Conservation (phyloP, 345 rosid species). For the Pistacia integerrima region DNA sequence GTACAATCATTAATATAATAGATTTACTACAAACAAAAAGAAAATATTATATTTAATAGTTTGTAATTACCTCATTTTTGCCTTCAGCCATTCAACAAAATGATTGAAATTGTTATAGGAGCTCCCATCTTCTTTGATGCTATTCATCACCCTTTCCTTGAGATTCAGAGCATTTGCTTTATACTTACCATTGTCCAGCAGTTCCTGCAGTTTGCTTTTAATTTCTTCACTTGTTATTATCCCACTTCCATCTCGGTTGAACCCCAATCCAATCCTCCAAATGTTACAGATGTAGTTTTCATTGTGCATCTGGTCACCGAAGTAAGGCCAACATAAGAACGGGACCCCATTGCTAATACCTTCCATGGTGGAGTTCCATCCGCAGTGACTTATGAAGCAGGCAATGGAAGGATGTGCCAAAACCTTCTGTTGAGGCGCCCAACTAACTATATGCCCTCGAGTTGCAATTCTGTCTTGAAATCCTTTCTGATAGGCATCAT, state of each 20-base stretch:
- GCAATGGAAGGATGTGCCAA: conserved; percentile 11
- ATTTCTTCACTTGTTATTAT: too few relatives aligned
- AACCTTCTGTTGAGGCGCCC: conserved; percentile 4
- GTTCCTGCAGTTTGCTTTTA: too few relatives aligned
- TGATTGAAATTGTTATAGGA: background rate
- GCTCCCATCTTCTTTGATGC: background rate
- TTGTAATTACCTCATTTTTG: too few relatives aligned
- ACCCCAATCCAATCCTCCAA: conserved; percentile 7
- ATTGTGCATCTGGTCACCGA: conserved; percentile 7
- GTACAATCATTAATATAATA: too few relatives aligned
- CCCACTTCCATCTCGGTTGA: background rate
- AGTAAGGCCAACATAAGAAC: conserved; percentile 1
- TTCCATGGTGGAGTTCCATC: conserved; percentile 7
- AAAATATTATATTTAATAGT: too few relatives aligned
- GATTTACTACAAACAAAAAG: too few relatives aligned
- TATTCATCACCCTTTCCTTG: background rate
- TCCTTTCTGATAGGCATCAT: background rate
- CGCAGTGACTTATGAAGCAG: conserved; percentile 5
- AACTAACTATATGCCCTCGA: background rate
- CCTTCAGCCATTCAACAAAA: background rate
- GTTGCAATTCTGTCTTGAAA: background rate
- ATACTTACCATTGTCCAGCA: background rate
- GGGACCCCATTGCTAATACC: conserved; percentile 6
- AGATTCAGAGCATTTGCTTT: background rate
- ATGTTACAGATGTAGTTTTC: background rate